Percentiles rank a stretch among this genome's conserved stretches.
These are phyloP conservation scores for Misopates orontium DNA, from an alignment of 257 asterid genomes.

Conservation along the genomic window DNA sequence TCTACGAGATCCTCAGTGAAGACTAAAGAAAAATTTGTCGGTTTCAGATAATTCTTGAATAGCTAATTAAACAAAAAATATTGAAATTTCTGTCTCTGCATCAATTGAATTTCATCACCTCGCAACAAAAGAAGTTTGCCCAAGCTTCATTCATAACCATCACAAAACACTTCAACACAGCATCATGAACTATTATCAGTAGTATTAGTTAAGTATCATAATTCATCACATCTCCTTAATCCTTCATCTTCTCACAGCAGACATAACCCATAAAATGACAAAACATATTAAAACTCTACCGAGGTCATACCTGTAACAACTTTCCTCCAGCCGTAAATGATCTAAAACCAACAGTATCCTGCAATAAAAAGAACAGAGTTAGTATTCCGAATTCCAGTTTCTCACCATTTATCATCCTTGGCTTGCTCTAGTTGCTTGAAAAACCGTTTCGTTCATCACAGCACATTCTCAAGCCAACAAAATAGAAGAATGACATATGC, in stretches of 20 bases:
- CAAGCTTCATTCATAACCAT: background rate
- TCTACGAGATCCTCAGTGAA: background rate
- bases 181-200: background rate
- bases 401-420: constrained; percentile 12
- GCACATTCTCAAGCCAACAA: constrained; percentile 8
- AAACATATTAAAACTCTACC: background rate
- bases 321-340: constrained; percentile 99
- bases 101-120: no score
- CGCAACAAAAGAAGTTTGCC: no score
- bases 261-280: constrained; percentile 1
- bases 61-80: no score
- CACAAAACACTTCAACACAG: background rate
- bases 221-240: no score
- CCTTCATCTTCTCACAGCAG: constrained; percentile 3
- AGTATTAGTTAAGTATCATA: constrained; percentile 17
- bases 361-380: constrained; percentile 30
- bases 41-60: background rate
- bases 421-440: background rate
- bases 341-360: constrained; percentile 95
- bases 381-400: constrained; percentile 8
- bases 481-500: background rate
- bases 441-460: background rate
- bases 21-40: background rate
- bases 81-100: no score
- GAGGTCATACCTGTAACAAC: constrained; percentile 73